Evolutionary conservation across 495 filamentous ascomycete species (phyloP), one percentile per base, ranked within the genome.

Genomic region (Penicillium egyptiacum): DNA sequence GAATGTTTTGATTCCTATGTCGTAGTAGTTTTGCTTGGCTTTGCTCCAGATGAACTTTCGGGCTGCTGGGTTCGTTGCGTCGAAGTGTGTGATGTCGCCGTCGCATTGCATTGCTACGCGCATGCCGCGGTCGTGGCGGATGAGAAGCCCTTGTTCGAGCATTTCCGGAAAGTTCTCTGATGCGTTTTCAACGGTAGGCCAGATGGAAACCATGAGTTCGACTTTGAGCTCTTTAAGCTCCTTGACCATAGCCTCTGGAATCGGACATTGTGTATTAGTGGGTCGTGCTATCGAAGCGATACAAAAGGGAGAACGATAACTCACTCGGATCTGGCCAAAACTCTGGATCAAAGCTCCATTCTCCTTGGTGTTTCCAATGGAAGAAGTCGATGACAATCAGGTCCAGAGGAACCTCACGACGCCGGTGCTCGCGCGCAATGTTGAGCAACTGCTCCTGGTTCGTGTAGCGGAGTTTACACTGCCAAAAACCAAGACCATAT

Each of bases 381-480:
- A 86, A 84, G 67, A 80, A 84, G 55, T 86, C 83, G 50, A 79
- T 66, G 6, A 84, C 83, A 35, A 84, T 83, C n/a, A 86, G 48
- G 59, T 84, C 81, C 30, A 84, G 56, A 2, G 81, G 81, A 3
- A 84, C 62, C 1, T 77, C 57, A 4, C 82, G 73, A 49, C 67
- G 64, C 22, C 72, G 73, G 37, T 86, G 80, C 58, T 83, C 81
- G 9, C 82, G 68, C 5, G 80, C 81, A 5, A 86, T 75, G 4
- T 70, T 56, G 4, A 86, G 65, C 16, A 84, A 48, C 64, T 84
- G 78, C 49, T 84, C 81, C 62, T 86, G 83, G 14, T 79, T 83
- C 65, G 77, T 77, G 62, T 84, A 86, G 0, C 82, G 75, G 25
- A 84, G 71, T 65, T 84, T 84, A 65, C 81, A 83, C 55, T 86